Evolutionary conservation across 495 filamentous ascomycete species (phyloP).

Genomic region (Penicillium daleae): DNA sequence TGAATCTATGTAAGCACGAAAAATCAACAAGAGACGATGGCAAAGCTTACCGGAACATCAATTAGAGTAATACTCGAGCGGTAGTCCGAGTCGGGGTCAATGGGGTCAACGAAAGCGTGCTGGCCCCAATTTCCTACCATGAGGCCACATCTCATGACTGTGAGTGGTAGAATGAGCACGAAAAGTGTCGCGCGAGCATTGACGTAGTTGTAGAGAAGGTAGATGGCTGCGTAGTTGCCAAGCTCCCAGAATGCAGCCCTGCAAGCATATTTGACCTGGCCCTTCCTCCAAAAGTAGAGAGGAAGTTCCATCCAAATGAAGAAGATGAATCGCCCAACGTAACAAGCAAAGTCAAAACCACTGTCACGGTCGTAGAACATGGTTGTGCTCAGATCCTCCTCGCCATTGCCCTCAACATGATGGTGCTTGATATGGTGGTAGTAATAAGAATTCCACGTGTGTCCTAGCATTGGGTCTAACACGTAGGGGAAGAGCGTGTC

Average conservation of each 20-base stretch:
- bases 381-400: slow-evolving; percentile 73
- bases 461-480: slow-evolving; percentile 74
- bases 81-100: slow-evolving; percentile 70
- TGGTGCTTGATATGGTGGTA: slow-evolving; percentile 88
- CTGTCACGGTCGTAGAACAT: slow-evolving; percentile 76
- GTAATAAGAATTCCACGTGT: slow-evolving; percentile 83
- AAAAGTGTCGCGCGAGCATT: slow-evolving; percentile 59
- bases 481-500: slow-evolving; percentile 73
- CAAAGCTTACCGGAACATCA: slow-evolving; percentile 64
- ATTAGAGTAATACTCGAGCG: slow-evolving; percentile 73
- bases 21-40: neutral
- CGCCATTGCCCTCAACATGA: slow-evolving; percentile 81
- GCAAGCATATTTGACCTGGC: slow-evolving; percentile 52
- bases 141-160: slow-evolving; percentile 61
- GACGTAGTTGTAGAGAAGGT: slow-evolving; percentile 47
- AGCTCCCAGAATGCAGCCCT: slow-evolving; percentile 62
- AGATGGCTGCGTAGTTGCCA: slow-evolving; percentile 52
- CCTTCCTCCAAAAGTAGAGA: slow-evolving; percentile 66
- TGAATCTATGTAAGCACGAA: slow-evolving; percentile 30
- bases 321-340: slow-evolving; percentile 72
- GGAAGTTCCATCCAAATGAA: slow-evolving; percentile 76
- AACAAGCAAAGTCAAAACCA: slow-evolving; percentile 63
- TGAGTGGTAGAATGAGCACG: slow-evolving; percentile 62
- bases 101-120: slow-evolving; percentile 72
- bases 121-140: slow-evolving; percentile 82